These are phyloP conservation scores for Pestalotiopsis sp. DNA, from an alignment of 2,329 filamentous ascomycete species.

Conservation along the genomic window DNA sequence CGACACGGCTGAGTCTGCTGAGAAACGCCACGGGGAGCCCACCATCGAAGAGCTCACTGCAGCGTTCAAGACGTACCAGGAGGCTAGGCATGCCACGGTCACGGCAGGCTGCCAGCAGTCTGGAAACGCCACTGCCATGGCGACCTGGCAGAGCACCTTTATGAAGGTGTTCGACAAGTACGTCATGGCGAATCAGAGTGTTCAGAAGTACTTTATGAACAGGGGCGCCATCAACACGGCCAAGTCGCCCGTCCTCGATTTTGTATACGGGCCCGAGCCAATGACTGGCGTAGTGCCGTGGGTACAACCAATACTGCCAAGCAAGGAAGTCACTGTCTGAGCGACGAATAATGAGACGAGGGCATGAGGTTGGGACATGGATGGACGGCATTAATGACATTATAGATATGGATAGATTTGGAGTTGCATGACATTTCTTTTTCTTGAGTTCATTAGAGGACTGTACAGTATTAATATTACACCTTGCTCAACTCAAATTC, in stretches of 20 bases:
- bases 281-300: constrained; percentile 1
- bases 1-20: background rate
- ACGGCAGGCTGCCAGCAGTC: background rate
- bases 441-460: background rate
- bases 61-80: constrained; percentile 5
- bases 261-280: background rate
- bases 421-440: background rate
- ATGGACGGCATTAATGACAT: background rate
- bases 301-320: background rate
- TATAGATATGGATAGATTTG: background rate
- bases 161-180: background rate
- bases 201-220: background rate
- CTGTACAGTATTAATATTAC: background rate
- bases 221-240: background rate
- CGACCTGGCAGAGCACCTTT: constrained; percentile 7
- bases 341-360: background rate
- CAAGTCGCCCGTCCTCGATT: constrained; percentile 3
- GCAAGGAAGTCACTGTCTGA: background rate
- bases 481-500: background rate
- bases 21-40: background rate
- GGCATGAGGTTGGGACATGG: background rate
- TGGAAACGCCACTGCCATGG: constrained; percentile 1
- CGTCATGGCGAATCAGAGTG: background rate
- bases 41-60: background rate
- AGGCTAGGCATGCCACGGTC: background rate